Percentiles rank a stretch among this genome's conserved stretches.
Conservation (phyloP, 495 filamentous ascomycete species). For the Xylaria nigripes region DNA sequence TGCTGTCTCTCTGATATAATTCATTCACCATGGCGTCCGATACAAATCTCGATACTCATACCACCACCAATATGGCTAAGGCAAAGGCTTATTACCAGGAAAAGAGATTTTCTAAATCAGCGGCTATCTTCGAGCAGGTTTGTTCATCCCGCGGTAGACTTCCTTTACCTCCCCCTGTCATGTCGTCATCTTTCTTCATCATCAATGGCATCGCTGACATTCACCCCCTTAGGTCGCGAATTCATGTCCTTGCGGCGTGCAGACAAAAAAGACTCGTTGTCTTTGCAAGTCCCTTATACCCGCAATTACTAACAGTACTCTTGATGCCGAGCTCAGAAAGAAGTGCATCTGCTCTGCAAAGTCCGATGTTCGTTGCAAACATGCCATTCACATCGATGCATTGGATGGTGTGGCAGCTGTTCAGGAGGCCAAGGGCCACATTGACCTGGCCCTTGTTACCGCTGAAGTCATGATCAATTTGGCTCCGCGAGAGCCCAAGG, state of each 20-base stretch:
- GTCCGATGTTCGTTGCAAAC: conserved; percentile 9
- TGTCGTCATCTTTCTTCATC: not conserved
- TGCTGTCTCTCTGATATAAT: too few relatives aligned
- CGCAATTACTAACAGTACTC: not conserved
- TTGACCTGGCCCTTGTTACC: not conserved
- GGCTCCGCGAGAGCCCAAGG: conserved; percentile 11
- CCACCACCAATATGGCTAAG: not conserved
- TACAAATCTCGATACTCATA: not conserved
- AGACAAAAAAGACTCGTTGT: not conserved
- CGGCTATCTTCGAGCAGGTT: conserved; percentile 5
- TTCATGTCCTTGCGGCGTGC: conserved; percentile 4
- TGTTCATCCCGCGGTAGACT: too few relatives aligned
- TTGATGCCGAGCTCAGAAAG: conserved; percentile 8
- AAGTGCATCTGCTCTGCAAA: conserved; percentile 10
- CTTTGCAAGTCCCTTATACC: conserved; percentile 9
- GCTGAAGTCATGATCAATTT: conserved; percentile 10
- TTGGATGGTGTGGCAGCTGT: conserved; percentile 4
- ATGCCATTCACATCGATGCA: not conserved
- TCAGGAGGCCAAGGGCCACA: not conserved
- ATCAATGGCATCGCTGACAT: not conserved
- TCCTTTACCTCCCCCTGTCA: not conserved
- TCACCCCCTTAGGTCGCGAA: not conserved
- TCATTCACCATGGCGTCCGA: not conserved
- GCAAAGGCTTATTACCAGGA: not conserved
- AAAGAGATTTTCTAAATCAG: not conserved